phyloP scores from a whole-genome alignment of 2,329 filamentous ascomycete genomes.

The Cadophora luteo-olivacea region DNA sequence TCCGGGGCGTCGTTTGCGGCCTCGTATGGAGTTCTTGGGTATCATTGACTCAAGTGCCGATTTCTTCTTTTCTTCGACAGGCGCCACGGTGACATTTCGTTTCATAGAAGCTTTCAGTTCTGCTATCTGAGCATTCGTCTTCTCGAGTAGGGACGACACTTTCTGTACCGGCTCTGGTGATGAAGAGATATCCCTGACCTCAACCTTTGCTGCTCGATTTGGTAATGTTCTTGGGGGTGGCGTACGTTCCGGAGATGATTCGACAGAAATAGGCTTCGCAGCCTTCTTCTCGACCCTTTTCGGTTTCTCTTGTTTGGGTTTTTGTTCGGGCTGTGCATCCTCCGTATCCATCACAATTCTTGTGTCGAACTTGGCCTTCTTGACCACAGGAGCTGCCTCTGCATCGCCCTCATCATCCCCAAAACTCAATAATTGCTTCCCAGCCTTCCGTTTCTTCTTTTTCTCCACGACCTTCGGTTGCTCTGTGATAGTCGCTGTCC shows the following conservation, averaged over 20 bases:
- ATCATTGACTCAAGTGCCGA: slow-evolving; percentile 77
- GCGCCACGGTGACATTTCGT: slow-evolving; percentile 60
- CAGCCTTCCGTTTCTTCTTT: slow-evolving; percentile 75
- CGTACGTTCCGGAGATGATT: slow-evolving; percentile 49
- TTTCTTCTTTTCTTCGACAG: slow-evolving; percentile 64
- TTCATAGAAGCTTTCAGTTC: slow-evolving; percentile 84
- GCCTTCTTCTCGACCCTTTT: slow-evolving; percentile 45
- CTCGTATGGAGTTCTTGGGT: slow-evolving; percentile 71
- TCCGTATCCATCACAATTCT: slow-evolving; percentile 70
- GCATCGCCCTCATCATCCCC: slow-evolving; percentile 67
- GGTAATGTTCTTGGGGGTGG: slow-evolving; percentile 41
- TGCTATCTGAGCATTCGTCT: slow-evolving; percentile 81
- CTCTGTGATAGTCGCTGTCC: slow-evolving; percentile 57
- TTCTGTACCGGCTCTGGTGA: slow-evolving; percentile 48
- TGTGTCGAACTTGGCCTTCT: slow-evolving; percentile 81
- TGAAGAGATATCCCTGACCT: slow-evolving; percentile 44
- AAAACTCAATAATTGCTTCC: slow-evolving; percentile 81
- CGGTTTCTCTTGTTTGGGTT: slow-evolving; percentile 38
- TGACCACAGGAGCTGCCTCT: slow-evolving; percentile 64
- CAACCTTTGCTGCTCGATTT: slow-evolving; percentile 43
- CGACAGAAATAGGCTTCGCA: slow-evolving; percentile 44
- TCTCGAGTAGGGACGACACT: slow-evolving; percentile 59
- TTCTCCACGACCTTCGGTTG: slow-evolving; percentile 53
- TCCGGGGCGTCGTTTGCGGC: slow-evolving; percentile 71
- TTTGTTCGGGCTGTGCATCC: slow-evolving; percentile 39